phyloP scores from a whole-genome alignment of 2,329 filamentous ascomycete genomes.

The Cladosporium velox region DNA sequence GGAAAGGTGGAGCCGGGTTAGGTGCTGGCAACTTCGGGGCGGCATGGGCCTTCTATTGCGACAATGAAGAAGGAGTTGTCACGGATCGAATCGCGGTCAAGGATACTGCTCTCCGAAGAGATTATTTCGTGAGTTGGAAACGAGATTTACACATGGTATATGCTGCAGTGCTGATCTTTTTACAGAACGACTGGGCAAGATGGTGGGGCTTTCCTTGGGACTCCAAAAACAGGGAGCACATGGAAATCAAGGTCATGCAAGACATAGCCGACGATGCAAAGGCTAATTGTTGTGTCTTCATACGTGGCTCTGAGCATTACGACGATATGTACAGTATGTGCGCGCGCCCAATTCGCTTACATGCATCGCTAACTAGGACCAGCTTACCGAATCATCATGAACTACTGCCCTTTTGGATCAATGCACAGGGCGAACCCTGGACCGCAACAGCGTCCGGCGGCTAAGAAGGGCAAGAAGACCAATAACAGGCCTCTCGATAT shows the following conservation, averaged over 20 bases:
- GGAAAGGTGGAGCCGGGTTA: not conserved
- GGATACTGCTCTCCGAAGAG: constrained; percentile 1
- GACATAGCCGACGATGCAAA: not conserved
- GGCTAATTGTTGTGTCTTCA: not conserved
- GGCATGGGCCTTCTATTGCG: not conserved
- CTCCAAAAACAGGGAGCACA: not conserved
- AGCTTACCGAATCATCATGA: constrained; percentile 24
- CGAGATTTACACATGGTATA: not conserved
- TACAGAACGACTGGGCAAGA: not conserved
- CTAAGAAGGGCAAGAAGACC: not conserved
- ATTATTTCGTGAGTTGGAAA: not conserved
- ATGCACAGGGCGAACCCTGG: not conserved
- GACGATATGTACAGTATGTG: not conserved
- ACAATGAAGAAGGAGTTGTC: not conserved
- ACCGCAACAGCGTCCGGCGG: not conserved
- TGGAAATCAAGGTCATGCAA: constrained; percentile 14
- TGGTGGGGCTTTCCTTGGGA: constrained; percentile 5
- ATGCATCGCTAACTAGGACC: not conserved
- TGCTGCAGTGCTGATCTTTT: not conserved
- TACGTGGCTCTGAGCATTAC: not conserved
- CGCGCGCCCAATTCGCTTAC: no score
- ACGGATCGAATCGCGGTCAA: constrained; percentile 12
- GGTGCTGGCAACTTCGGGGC: constrained; percentile 8
- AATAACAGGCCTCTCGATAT: not conserved
- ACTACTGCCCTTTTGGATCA: constrained; percentile 19